Evolutionary conservation across 2,329 filamentous ascomycete genomes (phyloP).

Genomic region (Penicillium sclerotiorum): DNA sequence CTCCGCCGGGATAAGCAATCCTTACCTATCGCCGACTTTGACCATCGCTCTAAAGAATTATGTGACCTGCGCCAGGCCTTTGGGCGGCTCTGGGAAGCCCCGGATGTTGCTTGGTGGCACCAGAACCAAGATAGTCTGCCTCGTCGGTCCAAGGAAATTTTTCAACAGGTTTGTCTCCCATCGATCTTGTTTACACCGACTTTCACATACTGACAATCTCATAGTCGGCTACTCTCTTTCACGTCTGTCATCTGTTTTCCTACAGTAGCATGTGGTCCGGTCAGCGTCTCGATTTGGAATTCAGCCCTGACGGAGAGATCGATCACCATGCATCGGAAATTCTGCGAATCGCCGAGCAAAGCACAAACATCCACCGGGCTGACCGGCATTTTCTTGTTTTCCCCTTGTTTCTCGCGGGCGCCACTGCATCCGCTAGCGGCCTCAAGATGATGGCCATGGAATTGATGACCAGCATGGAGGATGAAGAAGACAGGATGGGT

Average conservation of each 20-base stretch:
- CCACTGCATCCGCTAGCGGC: slow-evolving; percentile 42
- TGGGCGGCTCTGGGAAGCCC: slow-evolving; percentile 41
- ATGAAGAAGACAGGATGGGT: slow-evolving; percentile 47
- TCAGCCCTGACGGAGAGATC: slow-evolving; percentile 46
- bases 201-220: neutral
- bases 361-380: slow-evolving; percentile 41
- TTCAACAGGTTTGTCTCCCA: slow-evolving; percentile 48
- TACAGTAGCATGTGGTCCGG: slow-evolving; percentile 57
- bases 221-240: slow-evolving; percentile 48
- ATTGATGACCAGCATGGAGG: slow-evolving; percentile 53
- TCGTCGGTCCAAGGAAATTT: slow-evolving; percentile 36
- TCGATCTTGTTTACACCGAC: too few relatives aligned
- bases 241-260: slow-evolving; percentile 55
- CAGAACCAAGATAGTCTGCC: slow-evolving; percentile 42
- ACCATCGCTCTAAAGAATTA: slow-evolving; percentile 36
- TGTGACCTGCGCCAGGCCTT: slow-evolving; percentile 41
- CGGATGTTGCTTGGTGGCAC: slow-evolving; percentile 38
- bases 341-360: slow-evolving; percentile 46
- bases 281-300: slow-evolving; percentile 47
- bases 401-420: slow-evolving; percentile 58
- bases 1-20: slow-evolving; percentile 41
- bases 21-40: slow-evolving; percentile 23
- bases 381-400: slow-evolving; percentile 54
- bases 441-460: slow-evolving; percentile 53
- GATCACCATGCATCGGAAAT: slow-evolving; percentile 50